phyloP scores from a whole-genome alignment of 2,329 filamentous ascomycete genomes.

The Ploettnerulaceae sp. region DNA sequence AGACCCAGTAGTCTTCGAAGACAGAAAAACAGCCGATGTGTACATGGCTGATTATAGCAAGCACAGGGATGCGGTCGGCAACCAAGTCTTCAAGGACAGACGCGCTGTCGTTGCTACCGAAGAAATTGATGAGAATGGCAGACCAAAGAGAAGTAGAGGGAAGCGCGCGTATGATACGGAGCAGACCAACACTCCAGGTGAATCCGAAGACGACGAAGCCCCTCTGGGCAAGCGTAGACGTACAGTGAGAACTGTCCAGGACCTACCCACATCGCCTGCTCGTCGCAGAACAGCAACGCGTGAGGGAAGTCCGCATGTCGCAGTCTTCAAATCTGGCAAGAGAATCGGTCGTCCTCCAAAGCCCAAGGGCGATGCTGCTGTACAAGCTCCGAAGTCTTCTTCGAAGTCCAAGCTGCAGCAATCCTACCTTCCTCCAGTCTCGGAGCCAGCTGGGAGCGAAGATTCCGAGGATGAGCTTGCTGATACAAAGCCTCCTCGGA shows the following conservation, averaged over 20 bases:
- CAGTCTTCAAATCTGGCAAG: slow-evolving; percentile 31
- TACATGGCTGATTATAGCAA: slow-evolving; percentile 60
- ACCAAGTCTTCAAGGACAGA: slow-evolving; percentile 45
- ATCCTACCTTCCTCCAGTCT: slow-evolving; percentile 16
- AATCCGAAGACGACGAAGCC: slow-evolving; percentile 24
- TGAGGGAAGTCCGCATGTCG: slow-evolving; percentile 20
- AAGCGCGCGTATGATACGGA: slow-evolving; percentile 17
- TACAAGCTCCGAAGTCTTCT: background rate
- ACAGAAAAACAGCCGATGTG: slow-evolving; percentile 51
- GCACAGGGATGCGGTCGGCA: slow-evolving; percentile 51
- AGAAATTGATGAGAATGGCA: slow-evolving; percentile 22
- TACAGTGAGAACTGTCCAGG: slow-evolving; percentile 24
- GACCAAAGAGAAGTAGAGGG: slow-evolving; percentile 24
- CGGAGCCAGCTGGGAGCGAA: slow-evolving; percentile 17
- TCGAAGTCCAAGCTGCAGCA: slow-evolving; percentile 28
- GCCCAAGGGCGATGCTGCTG: slow-evolving; percentile 15
- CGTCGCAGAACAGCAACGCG: slow-evolving; percentile 3
- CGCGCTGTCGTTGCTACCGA: slow-evolving; percentile 14
- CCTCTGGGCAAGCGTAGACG: slow-evolving; percentile 29
- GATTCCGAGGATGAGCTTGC: slow-evolving; percentile 3
- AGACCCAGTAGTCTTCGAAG: slow-evolving; percentile 29
- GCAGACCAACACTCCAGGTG: slow-evolving; percentile 25
- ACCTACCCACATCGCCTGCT: slow-evolving; percentile 11
- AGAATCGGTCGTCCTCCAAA: slow-evolving; percentile 31
- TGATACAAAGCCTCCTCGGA: slow-evolving; percentile 11